phyloP scores from a whole-genome alignment of 495 filamentous ascomycete genomes.

The Cudoniella acicularis region DNA sequence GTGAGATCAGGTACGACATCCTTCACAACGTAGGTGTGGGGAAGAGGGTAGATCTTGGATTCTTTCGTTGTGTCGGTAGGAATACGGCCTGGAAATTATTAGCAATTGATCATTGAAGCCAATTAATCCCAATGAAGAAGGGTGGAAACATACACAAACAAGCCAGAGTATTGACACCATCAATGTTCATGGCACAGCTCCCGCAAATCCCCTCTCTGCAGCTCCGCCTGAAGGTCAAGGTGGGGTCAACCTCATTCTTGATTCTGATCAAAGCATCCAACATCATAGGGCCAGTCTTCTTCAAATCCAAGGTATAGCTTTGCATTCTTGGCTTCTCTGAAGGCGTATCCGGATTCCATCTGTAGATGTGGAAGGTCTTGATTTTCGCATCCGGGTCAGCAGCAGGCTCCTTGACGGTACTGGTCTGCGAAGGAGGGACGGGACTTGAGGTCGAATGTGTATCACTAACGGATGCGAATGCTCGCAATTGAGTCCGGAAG shows the following conservation, averaged over 20 bases:
- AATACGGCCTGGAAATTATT: conserved; percentile 70
- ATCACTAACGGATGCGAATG: conserved; percentile 16
- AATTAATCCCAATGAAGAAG: not conserved
- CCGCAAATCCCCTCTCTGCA: conserved; percentile 98
- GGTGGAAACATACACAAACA: conserved; percentile 79
- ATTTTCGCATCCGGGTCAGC: conserved; percentile 55
- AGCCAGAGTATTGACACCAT: conserved; percentile 92
- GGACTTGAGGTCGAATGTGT: conserved; percentile 30
- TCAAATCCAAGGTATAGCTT: conserved; percentile 87
- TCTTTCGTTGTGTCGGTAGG: conserved; percentile 75
- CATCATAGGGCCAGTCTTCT: conserved; percentile 98
- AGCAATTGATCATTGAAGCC: not conserved
- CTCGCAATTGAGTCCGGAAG: conserved; percentile 31
- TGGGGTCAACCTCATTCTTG: conserved; percentile 98
- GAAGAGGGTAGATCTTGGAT: conserved; percentile 94
- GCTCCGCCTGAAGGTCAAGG: conserved; percentile 89
- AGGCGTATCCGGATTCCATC: conserved; percentile 93
- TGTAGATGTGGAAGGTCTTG: conserved; percentile 98
- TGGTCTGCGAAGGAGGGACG: conserved; percentile 46
- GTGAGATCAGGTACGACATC: conserved; percentile 96
- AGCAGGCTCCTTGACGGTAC: conserved; percentile 40
- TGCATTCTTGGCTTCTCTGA: conserved; percentile 93
- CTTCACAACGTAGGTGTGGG: conserved; percentile 99
- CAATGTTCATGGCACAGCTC: conserved; percentile 99
- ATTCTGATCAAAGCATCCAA: conserved; percentile 94